Evolutionary conservation across 768 basidiomycete species (phyloP).

Genomic region (Tylopilus rubrobrunneus): DNA sequence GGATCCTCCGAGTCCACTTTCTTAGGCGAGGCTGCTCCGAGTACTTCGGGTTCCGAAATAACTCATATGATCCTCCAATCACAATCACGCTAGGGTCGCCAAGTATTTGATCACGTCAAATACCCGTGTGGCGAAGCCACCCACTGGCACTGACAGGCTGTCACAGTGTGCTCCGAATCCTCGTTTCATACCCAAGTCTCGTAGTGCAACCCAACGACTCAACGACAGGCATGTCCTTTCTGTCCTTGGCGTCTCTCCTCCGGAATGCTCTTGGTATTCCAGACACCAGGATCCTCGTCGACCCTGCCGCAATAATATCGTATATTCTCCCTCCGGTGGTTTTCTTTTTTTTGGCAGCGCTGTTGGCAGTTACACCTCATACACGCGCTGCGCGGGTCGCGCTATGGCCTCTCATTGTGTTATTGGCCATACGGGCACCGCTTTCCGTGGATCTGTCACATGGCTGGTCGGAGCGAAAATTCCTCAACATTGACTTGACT

Average conservation of each 20-base stretch:
- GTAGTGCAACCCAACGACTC: no score
- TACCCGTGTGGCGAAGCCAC: no score
- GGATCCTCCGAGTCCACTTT: no score
- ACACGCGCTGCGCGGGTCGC: not conserved
- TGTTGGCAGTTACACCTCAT: not conserved
- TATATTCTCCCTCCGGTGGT: not conserved
- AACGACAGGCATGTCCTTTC: not conserved
- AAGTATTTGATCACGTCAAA: no score
- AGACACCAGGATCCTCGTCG: not conserved
- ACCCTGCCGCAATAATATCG: not conserved
- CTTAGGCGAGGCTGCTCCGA: no score
- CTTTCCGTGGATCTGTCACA: not conserved
- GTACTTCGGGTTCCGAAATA: no score
- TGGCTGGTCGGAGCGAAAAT: not conserved
- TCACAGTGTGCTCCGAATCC: no score
- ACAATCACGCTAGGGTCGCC: no score
- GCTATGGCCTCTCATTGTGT: not conserved
- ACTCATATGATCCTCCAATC: no score
- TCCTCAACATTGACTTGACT: not conserved
- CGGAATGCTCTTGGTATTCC: not conserved
- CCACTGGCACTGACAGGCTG: no score
- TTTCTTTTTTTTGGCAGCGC: not conserved
- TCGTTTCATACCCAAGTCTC: no score
- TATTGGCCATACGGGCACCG: not conserved
- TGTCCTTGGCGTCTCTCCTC: not conserved